Conservation (phyloP, 2,329 filamentous ascomycete genomes). For the Fusarium sp. region DNA sequence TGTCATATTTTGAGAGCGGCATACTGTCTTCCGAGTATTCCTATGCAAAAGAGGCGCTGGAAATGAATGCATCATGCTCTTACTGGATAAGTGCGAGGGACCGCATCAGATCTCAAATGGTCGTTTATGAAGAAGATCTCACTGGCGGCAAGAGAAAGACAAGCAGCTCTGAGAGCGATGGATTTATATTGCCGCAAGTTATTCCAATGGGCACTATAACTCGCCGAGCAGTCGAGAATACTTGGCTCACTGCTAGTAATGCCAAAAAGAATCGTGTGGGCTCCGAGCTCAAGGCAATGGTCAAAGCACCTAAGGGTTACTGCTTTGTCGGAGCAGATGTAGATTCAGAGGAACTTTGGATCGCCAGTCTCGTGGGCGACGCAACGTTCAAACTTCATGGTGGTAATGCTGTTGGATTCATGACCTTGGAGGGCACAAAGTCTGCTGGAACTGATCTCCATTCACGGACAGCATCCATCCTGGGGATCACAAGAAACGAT, state of each 20-base stretch:
- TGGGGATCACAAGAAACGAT: constrained; percentile 94
- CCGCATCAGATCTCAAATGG: constrained; percentile 94
- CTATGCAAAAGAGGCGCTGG: constrained; percentile 93
- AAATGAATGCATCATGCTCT: constrained; percentile 99
- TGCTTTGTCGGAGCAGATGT: constrained; percentile 97
- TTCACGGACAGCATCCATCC: constrained; percentile 90
- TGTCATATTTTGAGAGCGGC: constrained; percentile 91
- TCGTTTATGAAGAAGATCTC: constrained; percentile 83
- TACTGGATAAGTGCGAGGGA: constrained; percentile 99
- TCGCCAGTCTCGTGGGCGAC: constrained; percentile 94
- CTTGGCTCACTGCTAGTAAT: constrained; percentile 97
- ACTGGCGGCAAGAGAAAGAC: constrained; percentile 17
- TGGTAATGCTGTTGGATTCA: constrained; percentile 97
- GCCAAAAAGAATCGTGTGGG: constrained; percentile 96
- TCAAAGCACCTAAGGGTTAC: constrained; percentile 91
- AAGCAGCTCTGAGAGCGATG: constrained; percentile 55
- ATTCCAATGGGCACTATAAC: constrained; percentile 99
- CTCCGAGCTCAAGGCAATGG: constrained; percentile 97
- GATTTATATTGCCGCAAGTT: constrained; percentile 93
- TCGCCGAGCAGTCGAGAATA: constrained; percentile 93
- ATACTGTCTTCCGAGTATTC: constrained; percentile 87
- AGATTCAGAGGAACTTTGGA: constrained; percentile 98
- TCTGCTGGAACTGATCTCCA: constrained; percentile 94
- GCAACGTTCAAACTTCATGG: constrained; percentile 95
- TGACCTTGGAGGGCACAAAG: constrained; percentile 98